A percentile compares a stretch with the other conserved stretches of the same genome.
These are phyloP conservation scores for Stagonosporopsis tanaceti DNA, from an alignment of 2,329 filamentous ascomycete species.

Conservation along the genomic window DNA sequence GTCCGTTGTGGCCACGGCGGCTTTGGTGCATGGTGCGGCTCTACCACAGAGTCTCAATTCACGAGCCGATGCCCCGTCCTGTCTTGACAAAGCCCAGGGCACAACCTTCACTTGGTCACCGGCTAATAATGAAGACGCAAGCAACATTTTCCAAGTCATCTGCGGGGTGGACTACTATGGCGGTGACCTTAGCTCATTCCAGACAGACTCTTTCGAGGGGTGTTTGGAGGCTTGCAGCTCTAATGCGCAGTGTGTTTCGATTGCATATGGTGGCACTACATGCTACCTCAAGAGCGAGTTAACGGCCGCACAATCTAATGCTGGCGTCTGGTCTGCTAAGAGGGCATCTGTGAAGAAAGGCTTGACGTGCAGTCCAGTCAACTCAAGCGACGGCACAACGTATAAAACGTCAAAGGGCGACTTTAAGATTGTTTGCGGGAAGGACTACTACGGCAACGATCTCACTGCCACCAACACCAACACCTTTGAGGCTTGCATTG, in stretches of 20 bases:
- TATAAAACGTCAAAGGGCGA: constrained; percentile 3
- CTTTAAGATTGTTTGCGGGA: constrained; percentile 8
- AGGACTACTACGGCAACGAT: constrained; percentile 10
- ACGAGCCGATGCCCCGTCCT: not conserved
- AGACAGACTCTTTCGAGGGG: not conserved
- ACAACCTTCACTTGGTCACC: constrained; percentile 1
- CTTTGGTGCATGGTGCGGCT: constrained; percentile 1
- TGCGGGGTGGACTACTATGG: constrained; percentile 6
- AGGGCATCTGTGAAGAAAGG: not conserved
- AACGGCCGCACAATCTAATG: not conserved
- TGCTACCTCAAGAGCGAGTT: constrained; percentile 7
- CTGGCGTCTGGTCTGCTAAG: constrained; percentile 5
- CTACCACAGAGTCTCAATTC: not conserved
- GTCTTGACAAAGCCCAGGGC: not conserved
- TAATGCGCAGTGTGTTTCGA: not conserved
- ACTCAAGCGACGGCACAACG: constrained; percentile 3
- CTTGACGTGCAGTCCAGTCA: not conserved
- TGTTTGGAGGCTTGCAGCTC: constrained; percentile 1
- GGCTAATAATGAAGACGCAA: not conserved
- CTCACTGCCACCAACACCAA: not conserved
- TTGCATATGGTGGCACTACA: not conserved
- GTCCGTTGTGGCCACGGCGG: not conserved
- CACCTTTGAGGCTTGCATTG: constrained; percentile 7
- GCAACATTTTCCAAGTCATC: not conserved
- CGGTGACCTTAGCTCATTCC: constrained; percentile 4